Conservation (phyloP, 1,139 yeast genomes). For the Casaregolazyma lundiana region DNA sequence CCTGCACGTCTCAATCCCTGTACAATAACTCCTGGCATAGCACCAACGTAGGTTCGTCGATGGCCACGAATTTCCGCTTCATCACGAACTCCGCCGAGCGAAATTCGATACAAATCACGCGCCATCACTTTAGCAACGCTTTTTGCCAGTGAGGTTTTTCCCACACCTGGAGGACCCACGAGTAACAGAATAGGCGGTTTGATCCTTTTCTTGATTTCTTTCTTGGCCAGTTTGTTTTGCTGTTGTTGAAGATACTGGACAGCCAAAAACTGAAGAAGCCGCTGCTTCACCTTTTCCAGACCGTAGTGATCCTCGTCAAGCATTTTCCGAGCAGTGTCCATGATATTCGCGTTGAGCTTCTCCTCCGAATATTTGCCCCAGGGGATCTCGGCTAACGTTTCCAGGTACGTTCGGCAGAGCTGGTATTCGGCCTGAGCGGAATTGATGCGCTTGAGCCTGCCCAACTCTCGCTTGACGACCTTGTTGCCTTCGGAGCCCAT, state of each 20-base stretch:
- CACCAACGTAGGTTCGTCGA: conserved; percentile 88
- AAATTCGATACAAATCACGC: conserved; percentile 74
- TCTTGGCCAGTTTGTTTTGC: conserved; percentile 10
- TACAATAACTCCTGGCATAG: conserved; percentile 83
- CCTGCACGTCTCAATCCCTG: conserved; percentile 77
- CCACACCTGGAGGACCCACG: conserved; percentile 96
- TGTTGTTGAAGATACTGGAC: conserved; percentile 57
- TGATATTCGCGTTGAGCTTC: conserved; percentile 39
- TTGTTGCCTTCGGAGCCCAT: conserved; percentile 38
- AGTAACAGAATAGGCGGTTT: conserved; percentile 74
- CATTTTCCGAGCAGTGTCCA: conserved; percentile 52
- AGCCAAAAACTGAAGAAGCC: conserved; percentile 77
- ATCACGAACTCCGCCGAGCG: conserved; percentile 85
- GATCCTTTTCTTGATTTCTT: background rate
- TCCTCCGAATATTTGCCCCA: conserved; percentile 35
- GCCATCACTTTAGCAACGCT: conserved; percentile 80
- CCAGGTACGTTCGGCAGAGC: conserved; percentile 65
- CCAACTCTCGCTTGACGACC: conserved; percentile 58
- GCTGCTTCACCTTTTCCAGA: conserved; percentile 69
- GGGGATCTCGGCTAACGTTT: conserved; percentile 62
- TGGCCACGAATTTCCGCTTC: conserved; percentile 93
- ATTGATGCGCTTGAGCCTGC: conserved; percentile 57
- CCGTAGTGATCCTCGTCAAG: conserved; percentile 84
- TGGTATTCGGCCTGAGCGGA: conserved; percentile 71
- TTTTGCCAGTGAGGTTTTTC: conserved; percentile 85